Percentiles rank a stretch among this genome's conserved stretches.
phyloP scores from a whole-genome alignment of 192 early-diverging fungal genomes.

The Coemansia umbellata region DNA sequence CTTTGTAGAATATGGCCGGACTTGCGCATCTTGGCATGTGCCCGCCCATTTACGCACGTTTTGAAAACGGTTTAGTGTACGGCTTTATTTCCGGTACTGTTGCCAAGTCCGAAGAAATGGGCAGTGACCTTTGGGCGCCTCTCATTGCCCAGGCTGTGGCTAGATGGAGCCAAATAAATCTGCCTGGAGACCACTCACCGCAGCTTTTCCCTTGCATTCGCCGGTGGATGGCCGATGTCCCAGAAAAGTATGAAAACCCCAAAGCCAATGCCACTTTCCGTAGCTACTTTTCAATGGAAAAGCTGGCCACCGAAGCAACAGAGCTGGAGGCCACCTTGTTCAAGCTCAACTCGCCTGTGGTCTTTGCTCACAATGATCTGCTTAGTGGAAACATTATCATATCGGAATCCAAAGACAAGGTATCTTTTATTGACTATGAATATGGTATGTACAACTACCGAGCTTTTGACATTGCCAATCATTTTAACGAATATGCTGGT shows the following conservation, averaged over 20 bases:
- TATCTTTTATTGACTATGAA: constrained; percentile 91
- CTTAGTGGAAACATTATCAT: constrained; percentile 85
- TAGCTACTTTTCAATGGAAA: constrained; percentile 17
- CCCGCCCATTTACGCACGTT: constrained; percentile 78
- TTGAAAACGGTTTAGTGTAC: constrained; percentile 91
- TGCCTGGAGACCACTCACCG: constrained; percentile 47
- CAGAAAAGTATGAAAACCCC: constrained; percentile 17
- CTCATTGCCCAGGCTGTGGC: constrained; percentile 77
- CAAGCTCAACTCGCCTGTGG: constrained; percentile 67
- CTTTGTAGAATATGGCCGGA: constrained; percentile 70
- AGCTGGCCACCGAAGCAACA: constrained; percentile 39
- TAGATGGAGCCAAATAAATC: constrained; percentile 72
- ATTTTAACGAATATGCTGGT: constrained; percentile 93
- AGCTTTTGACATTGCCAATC: constrained; percentile 94
- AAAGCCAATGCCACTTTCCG: constrained; percentile 27
- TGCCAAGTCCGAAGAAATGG: constrained; percentile 71
- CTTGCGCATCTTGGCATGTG: constrained; percentile 66
- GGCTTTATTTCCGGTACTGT: constrained; percentile 78
- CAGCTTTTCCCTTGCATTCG: constrained; percentile 33
- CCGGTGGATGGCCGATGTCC: constrained; percentile 43
- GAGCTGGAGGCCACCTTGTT: constrained; percentile 56
- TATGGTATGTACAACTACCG: constrained; percentile 82
- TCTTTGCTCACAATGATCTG: constrained; percentile 93
- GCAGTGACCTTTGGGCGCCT: constrained; percentile 61
- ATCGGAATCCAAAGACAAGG: constrained; percentile 45